Base-by-base conservation (phyloP, 116 monocot species). In the Zostera marina region DNA sequence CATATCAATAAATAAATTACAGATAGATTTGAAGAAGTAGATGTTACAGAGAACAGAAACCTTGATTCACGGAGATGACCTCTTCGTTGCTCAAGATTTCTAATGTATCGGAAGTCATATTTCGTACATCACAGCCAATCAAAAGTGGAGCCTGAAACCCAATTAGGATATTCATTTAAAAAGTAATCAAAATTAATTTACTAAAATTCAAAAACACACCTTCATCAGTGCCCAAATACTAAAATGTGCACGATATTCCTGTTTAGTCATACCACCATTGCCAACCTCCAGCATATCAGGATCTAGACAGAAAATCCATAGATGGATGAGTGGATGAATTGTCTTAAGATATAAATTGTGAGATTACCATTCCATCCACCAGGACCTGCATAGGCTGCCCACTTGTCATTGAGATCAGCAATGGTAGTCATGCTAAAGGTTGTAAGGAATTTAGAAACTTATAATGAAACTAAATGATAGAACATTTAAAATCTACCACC, bases 261-360 rank as follows among this genome's bases (percentile, higher is more conserved):
- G 57, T 23, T 74, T 65, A 54, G 76, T 79, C 96, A 98, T 98
- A 22, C 90, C 96, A 41, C 79, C 86, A 65, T 89, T 98, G 43
- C 96, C 96, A 65, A 98, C 90, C 70, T 98, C 96, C 66, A 98
- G 71, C 96, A 90, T 98, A 67, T 98, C 96, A 0, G 96, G 96
- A 56, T 98, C 96, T 98, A 53, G 5, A 42, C 66, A 71, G 41
- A 57, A 38, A 53, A 60, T 3, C 11, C 9, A 61, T 46, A 26
- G 3, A 61, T 22, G 44, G 4, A 19, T 42, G 6, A n/a, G n/a
- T n/a, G n/a, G n/a, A n/a, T n/a, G n/a, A n/a, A n/a, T n/a, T n/a
- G n/a, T n/a, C n/a, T n/a, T n/a, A n/a, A n/a, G n/a, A n/a, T n/a
- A n/a, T n/a, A n/a, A n/a, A n/a, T n/a, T n/a, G 16, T 42, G 58